Base-by-base conservation (phyloP, 768 basidiomycete genomes). In the Terana coerulea region DNA sequence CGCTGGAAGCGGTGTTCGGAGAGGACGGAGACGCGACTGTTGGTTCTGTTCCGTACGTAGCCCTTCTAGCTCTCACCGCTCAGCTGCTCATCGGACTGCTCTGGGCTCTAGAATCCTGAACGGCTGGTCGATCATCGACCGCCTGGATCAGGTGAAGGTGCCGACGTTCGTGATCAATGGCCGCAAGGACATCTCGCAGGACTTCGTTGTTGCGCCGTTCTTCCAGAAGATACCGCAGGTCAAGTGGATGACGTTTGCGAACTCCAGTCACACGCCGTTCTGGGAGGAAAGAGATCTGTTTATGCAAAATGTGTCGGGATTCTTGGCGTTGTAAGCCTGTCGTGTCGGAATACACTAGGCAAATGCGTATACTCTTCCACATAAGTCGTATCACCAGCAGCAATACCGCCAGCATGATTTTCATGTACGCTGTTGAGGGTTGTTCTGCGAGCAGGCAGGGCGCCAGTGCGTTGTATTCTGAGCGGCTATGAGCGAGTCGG, bases 11-110 rank as follows among this genome's bases (percentile, higher is more conserved):
- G 51, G 49, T 69, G 12, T 61, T 60, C 36, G 51, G 57, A 12
- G 47, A 56, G 4, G 67, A 71, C 8, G 66, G 70, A 28, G 78
- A 80, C 49, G 64, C 74, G 9, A 80, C 76, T 74, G 79, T 77
- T 25, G 50, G 69, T 48, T 36, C 33, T 5, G 52, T 58, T 6
- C 37, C 49, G 62, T 63, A 42, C 52, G 64, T 33, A 19, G 15
- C 5, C 34, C 8, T 24, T 29, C 12, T 41, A 49, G 0, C 31
- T 49, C 7, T 57, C 40, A 14, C 15, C 1, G 41, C 33, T 41
- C 5, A 34, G 11, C 30, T 6, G 15, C 12, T 2, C 11, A 10
- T 10, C 43, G 49, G 10, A 41, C 46, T 37, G n/a, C 39, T 33
- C 30, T 42, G 57, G 22, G 45, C 14, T n/a, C 3, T 37, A 56